phyloP scores from a whole-genome alignment of 306 rosid genomes.

The Trichosanthes truncata region DNA sequence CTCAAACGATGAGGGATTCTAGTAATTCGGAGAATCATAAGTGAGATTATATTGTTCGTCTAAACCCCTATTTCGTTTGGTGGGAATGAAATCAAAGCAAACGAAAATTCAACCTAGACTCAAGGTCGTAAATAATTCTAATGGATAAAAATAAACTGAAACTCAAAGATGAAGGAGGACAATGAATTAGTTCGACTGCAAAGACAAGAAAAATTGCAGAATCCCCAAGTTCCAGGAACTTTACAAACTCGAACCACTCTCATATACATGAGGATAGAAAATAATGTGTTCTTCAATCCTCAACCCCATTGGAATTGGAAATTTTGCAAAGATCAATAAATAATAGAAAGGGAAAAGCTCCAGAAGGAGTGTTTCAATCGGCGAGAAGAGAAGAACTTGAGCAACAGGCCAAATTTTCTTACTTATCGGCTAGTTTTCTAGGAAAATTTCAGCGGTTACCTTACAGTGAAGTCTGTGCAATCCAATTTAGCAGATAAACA shows the following conservation, averaged over 20 bases:
- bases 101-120: no score
- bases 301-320: not conserved
- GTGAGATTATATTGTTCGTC: not conserved
- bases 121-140: no score
- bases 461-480: not conserved
- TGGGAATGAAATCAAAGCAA: not conserved
- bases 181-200: not conserved
- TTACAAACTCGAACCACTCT: not conserved
- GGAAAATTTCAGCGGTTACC: not conserved
- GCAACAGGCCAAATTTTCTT: not conserved
- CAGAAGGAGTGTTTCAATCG: not conserved
- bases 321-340: not conserved
- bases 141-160: no score
- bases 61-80: not conserved
- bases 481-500: not conserved
- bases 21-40: constrained; percentile 31
- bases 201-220: not conserved
- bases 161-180: not conserved
- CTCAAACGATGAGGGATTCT: constrained; percentile 33
- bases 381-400: not conserved
- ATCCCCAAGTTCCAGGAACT: not conserved
- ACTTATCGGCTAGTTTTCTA: not conserved
- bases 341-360: not conserved
- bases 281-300: not conserved
- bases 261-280: not conserved